Evolutionary conservation across 2,329 filamentous ascomycete species (phyloP), one percentile per base, ranked within the genome.

Genomic region (Xylariomycetidae sp.): DNA sequence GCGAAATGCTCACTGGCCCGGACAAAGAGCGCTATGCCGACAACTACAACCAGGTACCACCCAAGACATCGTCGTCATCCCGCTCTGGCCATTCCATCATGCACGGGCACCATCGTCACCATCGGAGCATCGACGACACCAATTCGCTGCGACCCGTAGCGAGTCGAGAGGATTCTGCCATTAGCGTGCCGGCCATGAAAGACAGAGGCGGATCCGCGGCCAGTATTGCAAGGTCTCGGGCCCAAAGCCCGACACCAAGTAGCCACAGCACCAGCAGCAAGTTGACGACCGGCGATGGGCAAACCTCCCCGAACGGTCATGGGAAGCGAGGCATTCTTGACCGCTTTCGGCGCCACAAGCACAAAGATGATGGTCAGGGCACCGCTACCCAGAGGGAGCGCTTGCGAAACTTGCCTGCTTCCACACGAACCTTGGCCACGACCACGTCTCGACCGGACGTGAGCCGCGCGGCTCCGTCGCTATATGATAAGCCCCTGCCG

Each of bases 191-290:
- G 20, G 51, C 61, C 18, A 59, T 62, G 52, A 77, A 72, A 54
- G 79, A 80, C 39, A 70, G 70, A 35, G 67, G 60, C 20, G 62
- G 59, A 31, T 67, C 67, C 19, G 51, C 53, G 19, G 52, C 57
- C 25, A 64, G 52, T 30, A 50, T 64, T 46, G 54, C 45, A 57
- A 61, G 61, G 40, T 69, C 70, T 15, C 80, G 88, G 44, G 79
- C 85, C 10, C 76, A 84, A 40, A 94, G 89, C 58, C 87, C 89
- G 17, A 85, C 86, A 1, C 84, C 88, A 6, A 92, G 85, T 57
- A 68, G 74, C 25, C 74, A 74, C 47, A 86, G 82, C 52, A 71
- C 64, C 65, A 59, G 74, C 60, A 54, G 69, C 56, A 68, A 66
- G 50, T 52, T 70, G 60, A 50, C 63, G 46, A 56, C 68, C 49